These are phyloP conservation scores for Elsinoe fawcettii DNA, from an alignment of 2,329 filamentous ascomycete genomes.

Conservation along the genomic window DNA sequence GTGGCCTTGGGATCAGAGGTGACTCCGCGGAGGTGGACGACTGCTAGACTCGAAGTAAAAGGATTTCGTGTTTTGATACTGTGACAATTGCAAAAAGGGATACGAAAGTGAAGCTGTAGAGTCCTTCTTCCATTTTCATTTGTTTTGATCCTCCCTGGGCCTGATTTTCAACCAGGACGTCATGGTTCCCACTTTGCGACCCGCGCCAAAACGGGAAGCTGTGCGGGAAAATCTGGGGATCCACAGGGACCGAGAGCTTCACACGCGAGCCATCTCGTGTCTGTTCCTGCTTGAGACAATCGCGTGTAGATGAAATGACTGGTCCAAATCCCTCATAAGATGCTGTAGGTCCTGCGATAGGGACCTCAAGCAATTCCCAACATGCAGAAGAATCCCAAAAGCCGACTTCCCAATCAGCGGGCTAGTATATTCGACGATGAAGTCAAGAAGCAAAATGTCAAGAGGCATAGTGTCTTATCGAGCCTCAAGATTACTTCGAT, in stretches of 20 bases:
- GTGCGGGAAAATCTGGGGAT: not conserved
- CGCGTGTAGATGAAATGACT: not conserved
- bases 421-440: conserved; percentile 12
- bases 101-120: not conserved
- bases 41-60: too few species aligned
- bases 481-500: conserved; percentile 75
- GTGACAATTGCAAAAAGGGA: not conserved
- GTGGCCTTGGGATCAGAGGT: not conserved
- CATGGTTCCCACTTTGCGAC: conserved; percentile 5
- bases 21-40: not conserved
- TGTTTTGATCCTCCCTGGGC: conserved; percentile 4
- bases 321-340: not conserved
- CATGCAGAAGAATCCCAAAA: conserved; percentile 16
- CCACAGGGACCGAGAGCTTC: not conserved
- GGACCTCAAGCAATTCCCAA: not conserved
- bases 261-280: not conserved
- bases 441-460: conserved; percentile 16
- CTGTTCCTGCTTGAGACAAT: not conserved
- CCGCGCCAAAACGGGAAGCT: conserved; percentile 1
- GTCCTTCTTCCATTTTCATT: not conserved
- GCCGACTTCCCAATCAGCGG: conserved; percentile 19
- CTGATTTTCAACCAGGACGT: conserved; percentile 10
- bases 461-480: conserved; percentile 52
- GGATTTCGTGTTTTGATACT: not conserved
- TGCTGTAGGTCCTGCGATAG: not conserved